Evolutionary conservation across 1,284 basidiomycete species (phyloP).

Genomic region (Dichomitus squalens): DNA sequence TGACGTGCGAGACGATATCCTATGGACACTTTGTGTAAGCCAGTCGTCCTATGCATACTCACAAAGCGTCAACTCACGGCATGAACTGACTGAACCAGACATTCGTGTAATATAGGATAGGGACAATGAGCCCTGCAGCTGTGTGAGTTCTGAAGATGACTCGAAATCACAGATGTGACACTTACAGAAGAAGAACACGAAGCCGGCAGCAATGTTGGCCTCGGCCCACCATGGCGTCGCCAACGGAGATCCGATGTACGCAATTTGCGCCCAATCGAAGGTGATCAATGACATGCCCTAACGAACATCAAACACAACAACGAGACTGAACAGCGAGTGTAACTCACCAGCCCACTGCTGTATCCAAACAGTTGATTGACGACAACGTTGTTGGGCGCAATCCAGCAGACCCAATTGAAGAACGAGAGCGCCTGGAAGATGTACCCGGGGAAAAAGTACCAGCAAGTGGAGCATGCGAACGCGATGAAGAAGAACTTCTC

Average conservation of each 20-base stretch:
- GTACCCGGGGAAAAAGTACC: conserved; percentile 56
- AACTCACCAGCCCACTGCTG: conserved; percentile 36
- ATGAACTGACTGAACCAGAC: conserved; percentile 41
- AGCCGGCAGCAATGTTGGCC: conserved; percentile 60
- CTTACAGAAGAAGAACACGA: conserved; percentile 60
- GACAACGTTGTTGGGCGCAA: conserved; percentile 45
- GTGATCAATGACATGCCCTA: conserved; percentile 47
- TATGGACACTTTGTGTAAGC: conserved; percentile 12
- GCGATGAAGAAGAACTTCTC: conserved; percentile 54
- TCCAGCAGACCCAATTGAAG: conserved; percentile 66
- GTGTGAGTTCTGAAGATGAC: conserved; percentile 31
- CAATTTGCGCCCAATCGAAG: conserved; percentile 50
- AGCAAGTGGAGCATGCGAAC: conserved; percentile 44
- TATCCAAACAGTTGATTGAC: conserved; percentile 47
- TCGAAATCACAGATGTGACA: conserved; percentile 36
- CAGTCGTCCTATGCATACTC: neutral
- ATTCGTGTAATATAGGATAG: conserved; percentile 55
- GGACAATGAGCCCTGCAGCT: conserved; percentile 65
- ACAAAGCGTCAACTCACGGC: conserved; percentile 40
- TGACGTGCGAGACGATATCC: conserved; percentile 57
- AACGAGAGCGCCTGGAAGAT: conserved; percentile 47
- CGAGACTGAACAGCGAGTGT: neutral
- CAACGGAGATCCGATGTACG: conserved; percentile 63
- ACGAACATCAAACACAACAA: neutral
- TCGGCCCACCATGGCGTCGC: conserved; percentile 59